Percentiles rank a stretch among this genome's conserved stretches.
phyloP scores from a whole-genome alignment of 106 monocot genomes.

The Dendrobium officinale region DNA sequence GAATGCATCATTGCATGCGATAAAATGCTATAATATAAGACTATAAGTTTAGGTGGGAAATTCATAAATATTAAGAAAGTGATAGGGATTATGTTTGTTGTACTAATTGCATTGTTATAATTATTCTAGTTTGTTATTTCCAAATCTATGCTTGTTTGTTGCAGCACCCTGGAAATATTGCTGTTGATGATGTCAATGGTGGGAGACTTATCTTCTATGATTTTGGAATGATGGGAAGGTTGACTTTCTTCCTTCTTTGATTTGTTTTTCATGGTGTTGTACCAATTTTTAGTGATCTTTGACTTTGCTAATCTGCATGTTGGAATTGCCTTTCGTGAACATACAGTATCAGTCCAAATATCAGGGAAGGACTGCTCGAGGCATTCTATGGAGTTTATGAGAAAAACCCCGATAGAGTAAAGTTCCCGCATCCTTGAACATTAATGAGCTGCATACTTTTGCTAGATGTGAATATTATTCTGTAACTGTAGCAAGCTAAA shows the following conservation, averaged over 20 bases:
- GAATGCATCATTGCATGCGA: background rate
- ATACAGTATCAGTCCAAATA: constrained; percentile 95
- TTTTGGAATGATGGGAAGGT: constrained; percentile 99
- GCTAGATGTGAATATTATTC: constrained; percentile 1
- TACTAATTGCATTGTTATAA: background rate
- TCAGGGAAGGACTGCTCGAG: constrained; percentile 96
- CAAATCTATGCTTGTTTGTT: constrained; percentile 11
- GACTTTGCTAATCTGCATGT: background rate
- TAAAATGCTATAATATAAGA: background rate
- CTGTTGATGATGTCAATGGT: constrained; percentile 97
- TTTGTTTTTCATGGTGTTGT: constrained; percentile 3
- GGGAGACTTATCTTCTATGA: constrained; percentile 99
- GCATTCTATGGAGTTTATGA: constrained; percentile 98
- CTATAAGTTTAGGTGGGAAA: background rate
- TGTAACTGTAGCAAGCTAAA: background rate
- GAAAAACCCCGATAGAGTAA: constrained; percentile 88
- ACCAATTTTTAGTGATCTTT: background rate
- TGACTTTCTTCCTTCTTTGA: constrained; percentile 3
- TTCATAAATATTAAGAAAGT: background rate
- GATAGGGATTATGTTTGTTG: background rate
- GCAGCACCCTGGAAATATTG: constrained; percentile 99
- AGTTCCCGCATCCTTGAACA: constrained; percentile 7
- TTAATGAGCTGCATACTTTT: background rate
- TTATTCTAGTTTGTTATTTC: background rate
- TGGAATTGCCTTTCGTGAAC: background rate